Conservation (phyloP, 148 eudicot genomes). For the Dysphania ambrosioides region DNA sequence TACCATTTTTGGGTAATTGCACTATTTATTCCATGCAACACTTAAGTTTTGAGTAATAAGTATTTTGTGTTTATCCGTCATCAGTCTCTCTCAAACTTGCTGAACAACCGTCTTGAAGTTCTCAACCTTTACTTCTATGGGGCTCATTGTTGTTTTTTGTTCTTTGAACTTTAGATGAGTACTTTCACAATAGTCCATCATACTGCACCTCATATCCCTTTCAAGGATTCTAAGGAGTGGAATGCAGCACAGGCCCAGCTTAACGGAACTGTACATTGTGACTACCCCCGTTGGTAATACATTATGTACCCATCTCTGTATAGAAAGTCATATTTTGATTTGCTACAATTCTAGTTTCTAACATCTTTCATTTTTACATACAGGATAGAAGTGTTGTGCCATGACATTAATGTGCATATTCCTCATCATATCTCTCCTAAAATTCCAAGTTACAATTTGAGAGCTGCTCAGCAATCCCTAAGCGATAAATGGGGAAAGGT, state of each 20-base stretch:
- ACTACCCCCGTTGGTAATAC: constrained; percentile 80
- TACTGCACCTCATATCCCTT: constrained; percentile 97
- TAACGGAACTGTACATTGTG: constrained; percentile 91
- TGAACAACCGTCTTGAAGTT: not conserved
- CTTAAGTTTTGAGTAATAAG: no score
- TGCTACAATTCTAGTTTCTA: not conserved
- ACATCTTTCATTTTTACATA: constrained; percentile 12
- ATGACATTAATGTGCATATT: constrained; percentile 86
- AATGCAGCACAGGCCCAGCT: constrained; percentile 96
- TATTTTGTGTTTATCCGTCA: no score
- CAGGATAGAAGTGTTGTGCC: constrained; percentile 92
- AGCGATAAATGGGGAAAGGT: constrained; percentile 94
- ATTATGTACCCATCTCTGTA: not conserved
- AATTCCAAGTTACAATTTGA: constrained; percentile 91
- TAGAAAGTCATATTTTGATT: not conserved
- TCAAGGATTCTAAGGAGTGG: constrained; percentile 68
- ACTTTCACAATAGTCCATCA: constrained; percentile 97
- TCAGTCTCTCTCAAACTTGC: no score
- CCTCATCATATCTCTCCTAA: constrained; percentile 91
- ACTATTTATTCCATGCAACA: no score
- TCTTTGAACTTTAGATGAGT: constrained; percentile 70
- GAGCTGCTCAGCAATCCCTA: constrained; percentile 80
- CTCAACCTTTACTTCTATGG: not conserved
- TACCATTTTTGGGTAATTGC: constrained; percentile 90
- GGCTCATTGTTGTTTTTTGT: not conserved